phyloP scores from a whole-genome alignment of 441 rosid species.

The Capsella rubella region DNA sequence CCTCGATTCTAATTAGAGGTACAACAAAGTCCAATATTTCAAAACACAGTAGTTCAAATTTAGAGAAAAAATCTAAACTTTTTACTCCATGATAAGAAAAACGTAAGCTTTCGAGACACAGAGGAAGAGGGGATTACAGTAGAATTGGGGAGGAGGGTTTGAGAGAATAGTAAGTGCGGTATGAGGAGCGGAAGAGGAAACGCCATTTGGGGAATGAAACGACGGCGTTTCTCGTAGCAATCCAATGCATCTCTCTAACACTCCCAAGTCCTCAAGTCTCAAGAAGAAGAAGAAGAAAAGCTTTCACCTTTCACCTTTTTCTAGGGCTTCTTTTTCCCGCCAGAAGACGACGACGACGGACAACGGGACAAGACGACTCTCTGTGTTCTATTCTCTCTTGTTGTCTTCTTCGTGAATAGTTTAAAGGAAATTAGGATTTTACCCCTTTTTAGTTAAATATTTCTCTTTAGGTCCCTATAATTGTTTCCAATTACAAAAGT shows the following conservation, averaged over 20 bases:
- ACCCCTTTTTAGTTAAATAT: background rate
- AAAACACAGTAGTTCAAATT: background rate
- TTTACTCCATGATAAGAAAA: background rate
- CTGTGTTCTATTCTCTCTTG: too few relatives aligned
- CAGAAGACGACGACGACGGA: slow-evolving; percentile 8
- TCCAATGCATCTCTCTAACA: slow-evolving; percentile 60
- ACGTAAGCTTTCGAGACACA: too few relatives aligned
- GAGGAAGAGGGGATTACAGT: slow-evolving; percentile 50
- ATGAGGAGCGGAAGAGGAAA: slow-evolving; percentile 55
- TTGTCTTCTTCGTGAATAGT: background rate
- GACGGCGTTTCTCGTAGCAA: slow-evolving; percentile 72
- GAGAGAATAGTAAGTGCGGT: slow-evolving; percentile 50
- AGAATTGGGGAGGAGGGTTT: slow-evolving; percentile 51
- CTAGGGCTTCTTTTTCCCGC: slow-evolving; percentile 25
- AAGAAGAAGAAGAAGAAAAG: background rate
- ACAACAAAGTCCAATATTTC: background rate
- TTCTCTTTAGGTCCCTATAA: background rate
- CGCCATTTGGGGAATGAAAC: slow-evolving; percentile 70
- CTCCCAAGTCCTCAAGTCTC: too few relatives aligned
- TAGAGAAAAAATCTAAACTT: slow-evolving; percentile 8
- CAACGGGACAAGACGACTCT: too few relatives aligned
- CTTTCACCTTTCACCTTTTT: slow-evolving; percentile 10
- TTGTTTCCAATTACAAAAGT: too few relatives aligned
- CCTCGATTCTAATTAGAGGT: background rate
- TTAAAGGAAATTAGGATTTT: background rate